Conservation (phyloP, 139 green algal genomes). For the Coelastrella sp. region DNA sequence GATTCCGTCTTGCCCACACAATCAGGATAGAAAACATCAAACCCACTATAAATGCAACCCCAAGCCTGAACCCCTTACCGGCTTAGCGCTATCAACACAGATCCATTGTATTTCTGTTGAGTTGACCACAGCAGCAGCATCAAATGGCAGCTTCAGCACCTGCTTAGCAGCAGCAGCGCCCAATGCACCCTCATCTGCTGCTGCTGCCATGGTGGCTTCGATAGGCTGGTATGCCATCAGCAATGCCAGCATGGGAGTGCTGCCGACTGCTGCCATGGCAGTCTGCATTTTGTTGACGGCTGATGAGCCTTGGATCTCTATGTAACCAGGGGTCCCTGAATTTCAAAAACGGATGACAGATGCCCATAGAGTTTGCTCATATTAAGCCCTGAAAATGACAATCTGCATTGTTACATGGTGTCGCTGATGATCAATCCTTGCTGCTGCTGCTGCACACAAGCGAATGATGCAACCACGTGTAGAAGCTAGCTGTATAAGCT, state of each 20-base stretch:
- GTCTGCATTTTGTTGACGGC: conserved; percentile 18
- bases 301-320: conserved; percentile 34
- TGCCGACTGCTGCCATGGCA: conserved; percentile 17
- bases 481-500: too few relatives aligned
- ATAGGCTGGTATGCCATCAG: conserved; percentile 35
- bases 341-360: too few relatives aligned
- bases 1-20: too few relatives aligned
- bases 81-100: conserved; percentile 48
- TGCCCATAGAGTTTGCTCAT: too few relatives aligned
- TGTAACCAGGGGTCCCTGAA: conserved; percentile 30
- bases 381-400: too few relatives aligned
- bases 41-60: too few relatives aligned
- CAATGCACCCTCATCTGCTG: neutral
- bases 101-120: conserved; percentile 47
- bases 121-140: conserved; percentile 47
- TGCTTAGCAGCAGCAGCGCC: neutral
- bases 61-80: conserved; percentile 25
- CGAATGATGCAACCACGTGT: too few relatives aligned
- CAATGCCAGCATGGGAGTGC: conserved; percentile 12
- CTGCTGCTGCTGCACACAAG: too few relatives aligned
- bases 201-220: conserved; percentile 26
- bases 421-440: too few relatives aligned
- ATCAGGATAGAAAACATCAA: too few relatives aligned
- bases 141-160: conserved; percentile 51
- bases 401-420: too few relatives aligned